phyloP scores from a whole-genome alignment of 2,329 filamentous ascomycete species.

The Colletotrichum sansevieriae region DNA sequence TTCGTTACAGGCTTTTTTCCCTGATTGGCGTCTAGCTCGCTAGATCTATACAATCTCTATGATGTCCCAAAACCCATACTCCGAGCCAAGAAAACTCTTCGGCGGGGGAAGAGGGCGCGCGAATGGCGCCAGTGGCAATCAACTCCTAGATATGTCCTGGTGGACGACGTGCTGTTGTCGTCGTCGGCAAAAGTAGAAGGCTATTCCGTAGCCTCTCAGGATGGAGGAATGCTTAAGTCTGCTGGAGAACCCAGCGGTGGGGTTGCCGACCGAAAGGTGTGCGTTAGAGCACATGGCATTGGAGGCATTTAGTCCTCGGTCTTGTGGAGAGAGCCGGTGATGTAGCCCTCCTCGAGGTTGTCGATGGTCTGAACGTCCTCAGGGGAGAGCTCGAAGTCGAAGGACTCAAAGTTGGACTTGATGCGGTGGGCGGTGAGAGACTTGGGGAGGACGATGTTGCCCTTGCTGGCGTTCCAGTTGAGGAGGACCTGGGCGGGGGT shows the following conservation, averaged over 20 bases:
- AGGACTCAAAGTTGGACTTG: slow-evolving; percentile 73
- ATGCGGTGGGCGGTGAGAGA: slow-evolving; percentile 71
- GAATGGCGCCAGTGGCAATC: slow-evolving; percentile 26
- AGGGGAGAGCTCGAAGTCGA: slow-evolving; percentile 69
- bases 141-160: slow-evolving; percentile 39
- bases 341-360: slow-evolving; percentile 45
- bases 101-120: slow-evolving; percentile 32
- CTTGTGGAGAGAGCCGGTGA: slow-evolving; percentile 55
- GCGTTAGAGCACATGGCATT: slow-evolving; percentile 9
- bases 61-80: slow-evolving; percentile 28
- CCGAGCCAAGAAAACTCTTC: slow-evolving; percentile 21
- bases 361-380: slow-evolving; percentile 61
- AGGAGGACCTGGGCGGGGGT: slow-evolving; percentile 70
- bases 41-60: slow-evolving; percentile 20
- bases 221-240: slow-evolving; percentile 33
- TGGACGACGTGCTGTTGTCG: slow-evolving; percentile 37
- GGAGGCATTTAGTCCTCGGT: slow-evolving; percentile 50
- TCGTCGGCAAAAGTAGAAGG: slow-evolving; percentile 30
- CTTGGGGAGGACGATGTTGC: slow-evolving; percentile 74
- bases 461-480: slow-evolving; percentile 69
- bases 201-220: slow-evolving; percentile 37
- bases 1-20: slow-evolving; percentile 31
- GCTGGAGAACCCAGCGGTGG: slow-evolving; percentile 21
- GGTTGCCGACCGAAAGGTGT: slow-evolving; percentile 22
- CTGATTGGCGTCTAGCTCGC: slow-evolving; percentile 31